These are phyloP conservation scores for Fusarium zealandicum DNA, from an alignment of 2,329 filamentous ascomycete genomes.

Conservation along the genomic window DNA sequence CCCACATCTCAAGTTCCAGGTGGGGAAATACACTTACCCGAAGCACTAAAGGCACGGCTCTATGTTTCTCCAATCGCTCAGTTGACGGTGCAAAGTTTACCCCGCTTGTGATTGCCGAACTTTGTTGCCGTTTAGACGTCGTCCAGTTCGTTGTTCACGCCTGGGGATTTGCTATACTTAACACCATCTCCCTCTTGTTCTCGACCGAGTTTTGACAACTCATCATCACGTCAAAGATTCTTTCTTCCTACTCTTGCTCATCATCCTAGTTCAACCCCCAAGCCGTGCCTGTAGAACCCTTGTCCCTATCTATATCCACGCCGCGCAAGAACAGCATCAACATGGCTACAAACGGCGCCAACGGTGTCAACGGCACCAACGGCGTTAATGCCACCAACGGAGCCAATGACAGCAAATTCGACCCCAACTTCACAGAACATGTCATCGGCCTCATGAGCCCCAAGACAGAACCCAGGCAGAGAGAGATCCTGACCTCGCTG, in stretches of 20 bases:
- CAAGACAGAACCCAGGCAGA: constrained; percentile 69
- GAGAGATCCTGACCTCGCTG: constrained; percentile 67
- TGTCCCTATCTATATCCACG: no score
- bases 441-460: constrained; percentile 78
- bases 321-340: not conserved
- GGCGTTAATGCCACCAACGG: constrained; percentile 13
- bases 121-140: not conserved
- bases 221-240: not conserved
- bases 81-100: not conserved
- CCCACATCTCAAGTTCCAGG: not conserved
- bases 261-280: not conserved
- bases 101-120: not conserved
- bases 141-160: not conserved
- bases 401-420: constrained; percentile 57
- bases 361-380: constrained; percentile 21
- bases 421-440: constrained; percentile 78
- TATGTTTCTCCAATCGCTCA: not conserved
- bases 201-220: not conserved
- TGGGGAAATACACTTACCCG: not conserved
- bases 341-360: constrained; percentile 34
- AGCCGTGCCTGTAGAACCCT: no score
- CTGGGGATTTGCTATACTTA: not conserved
- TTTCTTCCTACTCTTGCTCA: not conserved
- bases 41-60: not conserved
- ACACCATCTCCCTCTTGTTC: not conserved